Base-by-base conservation (phyloP, 2,329 filamentous ascomycete species). In the Penicillium sp. region DNA sequence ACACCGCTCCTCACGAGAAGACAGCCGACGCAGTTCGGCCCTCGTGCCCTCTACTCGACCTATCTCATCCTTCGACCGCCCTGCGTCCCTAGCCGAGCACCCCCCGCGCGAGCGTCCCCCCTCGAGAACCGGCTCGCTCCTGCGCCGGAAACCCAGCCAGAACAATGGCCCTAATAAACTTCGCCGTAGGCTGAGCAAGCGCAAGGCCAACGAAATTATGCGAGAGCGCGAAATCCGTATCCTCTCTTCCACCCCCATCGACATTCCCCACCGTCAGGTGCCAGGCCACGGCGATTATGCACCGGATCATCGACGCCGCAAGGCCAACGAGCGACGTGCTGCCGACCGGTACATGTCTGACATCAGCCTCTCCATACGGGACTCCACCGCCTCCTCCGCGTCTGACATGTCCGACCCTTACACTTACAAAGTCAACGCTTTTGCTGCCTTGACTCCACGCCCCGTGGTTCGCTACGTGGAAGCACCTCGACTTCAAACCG, bases 151-250 rank as follows among this genome's bases (percentile, higher is more conserved):
- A 70, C 83, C 84, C 63, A 80, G 80, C 59, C 80, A 81, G 54
- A 80, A 82, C 27, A 24, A 49, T 60, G 83, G 86, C 47, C 77
- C 77, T 5, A 72, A 78, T 22, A 75, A 88, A 27, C 75, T 84
- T 48, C 84, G 86, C 55, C 86, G 87, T 57, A 91, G 86, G 67
- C 89, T 89, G 39, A 92, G 86, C 77, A 95, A 90, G 75, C 85
- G 88, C 64, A 86, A 87, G 66, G 87, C 88, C 63, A 82, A 88
- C 59, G 90, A 95, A 59, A 84, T 86, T 68, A 82, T 88, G 55
- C 84, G 93, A 54, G 92, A 96, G 74, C 90, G 90, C 58, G 91
- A 96, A 74, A 92, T 97, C 68, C 90, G 87, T 69, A 86, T 90
- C 50, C 90, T 97, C 89, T 89, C 85, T 67, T 84, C 85, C 39